Evolutionary conservation across 441 rosid species (phyloP).

Genomic region (Viola pubescens): DNA sequence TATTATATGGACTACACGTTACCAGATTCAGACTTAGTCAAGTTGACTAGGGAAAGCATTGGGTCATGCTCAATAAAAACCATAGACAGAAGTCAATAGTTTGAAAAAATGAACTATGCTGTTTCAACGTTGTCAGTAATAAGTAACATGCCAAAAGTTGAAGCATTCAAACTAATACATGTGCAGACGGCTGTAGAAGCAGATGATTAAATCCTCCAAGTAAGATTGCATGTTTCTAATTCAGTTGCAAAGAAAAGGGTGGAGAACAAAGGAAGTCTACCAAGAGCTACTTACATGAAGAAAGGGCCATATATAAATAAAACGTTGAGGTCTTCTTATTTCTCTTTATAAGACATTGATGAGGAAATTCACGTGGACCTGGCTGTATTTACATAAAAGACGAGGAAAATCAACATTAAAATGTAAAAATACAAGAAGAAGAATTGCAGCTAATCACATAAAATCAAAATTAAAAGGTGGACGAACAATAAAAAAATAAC

Average conservation of each 20-base stretch:
- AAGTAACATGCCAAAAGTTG: not conserved
- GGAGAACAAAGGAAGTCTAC: not conserved
- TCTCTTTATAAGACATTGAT: conserved; percentile 73
- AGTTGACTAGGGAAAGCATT: conserved; percentile 17
- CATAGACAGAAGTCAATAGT: conserved; percentile 22
- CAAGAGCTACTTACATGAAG: conserved; percentile 55
- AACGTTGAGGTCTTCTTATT: conserved; percentile 70
- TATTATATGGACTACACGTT: conserved; percentile 13
- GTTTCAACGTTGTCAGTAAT: conserved; percentile 7
- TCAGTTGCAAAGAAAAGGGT: not conserved
- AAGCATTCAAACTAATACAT: conserved; percentile 10
- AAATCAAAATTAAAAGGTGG: not conserved
- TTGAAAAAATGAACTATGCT: conserved; percentile 23
- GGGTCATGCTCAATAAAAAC: conserved; percentile 14
- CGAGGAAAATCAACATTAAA: conserved; percentile 7
- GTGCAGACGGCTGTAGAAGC: not conserved
- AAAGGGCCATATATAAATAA: conserved; percentile 63
- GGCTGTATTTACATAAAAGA: conserved; percentile 50
- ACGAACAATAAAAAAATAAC: conserved; percentile 1
- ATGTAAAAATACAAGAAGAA: conserved; percentile 1
- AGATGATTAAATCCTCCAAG: not conserved
- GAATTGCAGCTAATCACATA: not conserved
- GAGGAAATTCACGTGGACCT: conserved; percentile 63
- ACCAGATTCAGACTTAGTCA: conserved; percentile 25
- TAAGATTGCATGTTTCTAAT: not conserved